Evolutionary conservation across 2,329 filamentous ascomycete genomes (phyloP).

Genomic region (Arthroderma sp.): DNA sequence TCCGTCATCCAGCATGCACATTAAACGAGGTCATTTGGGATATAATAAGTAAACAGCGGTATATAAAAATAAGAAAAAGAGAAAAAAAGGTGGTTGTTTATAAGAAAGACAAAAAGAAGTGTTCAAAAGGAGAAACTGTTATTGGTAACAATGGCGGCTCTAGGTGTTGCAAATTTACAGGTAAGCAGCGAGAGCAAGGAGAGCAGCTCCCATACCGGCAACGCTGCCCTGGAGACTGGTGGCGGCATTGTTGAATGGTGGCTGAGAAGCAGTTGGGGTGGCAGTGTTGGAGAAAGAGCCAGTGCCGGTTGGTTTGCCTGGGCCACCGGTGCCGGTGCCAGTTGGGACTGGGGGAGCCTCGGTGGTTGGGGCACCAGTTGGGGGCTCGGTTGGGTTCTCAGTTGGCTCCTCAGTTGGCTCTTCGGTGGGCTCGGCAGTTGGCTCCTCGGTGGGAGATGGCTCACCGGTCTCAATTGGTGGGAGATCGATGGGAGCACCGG

Average conservation of each 20-base stretch:
- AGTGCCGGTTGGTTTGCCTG: slow-evolving; percentile 6
- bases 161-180: slow-evolving; percentile 25
- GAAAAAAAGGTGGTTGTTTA: not conserved
- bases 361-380: not conserved
- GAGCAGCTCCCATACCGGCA: slow-evolving; percentile 11
- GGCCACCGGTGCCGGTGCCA: slow-evolving; percentile 6
- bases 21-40: too few relatives aligned
- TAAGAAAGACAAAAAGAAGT: slow-evolving; percentile 1
- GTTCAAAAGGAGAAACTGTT: slow-evolving; percentile 3
- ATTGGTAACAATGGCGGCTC: not conserved
- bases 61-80: not conserved
- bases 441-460: slow-evolving; percentile 4
- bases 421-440: slow-evolving; percentile 3
- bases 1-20: too few relatives aligned
- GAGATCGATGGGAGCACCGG: slow-evolving; percentile 25
- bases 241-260: slow-evolving; percentile 11
- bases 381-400: slow-evolving; percentile 1
- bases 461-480: slow-evolving; percentile 16
- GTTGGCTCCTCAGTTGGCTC: slow-evolving; percentile 1
- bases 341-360: not conserved
- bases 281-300: slow-evolving; percentile 7
- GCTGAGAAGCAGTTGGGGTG: slow-evolving; percentile 10
- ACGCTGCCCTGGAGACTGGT: slow-evolving; percentile 8
- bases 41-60: not conserved
- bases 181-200: slow-evolving; percentile 23